These are phyloP conservation scores for Zoysia pacifica DNA, from an alignment of 176 grass and related monocot species.

Conservation along the genomic window DNA sequence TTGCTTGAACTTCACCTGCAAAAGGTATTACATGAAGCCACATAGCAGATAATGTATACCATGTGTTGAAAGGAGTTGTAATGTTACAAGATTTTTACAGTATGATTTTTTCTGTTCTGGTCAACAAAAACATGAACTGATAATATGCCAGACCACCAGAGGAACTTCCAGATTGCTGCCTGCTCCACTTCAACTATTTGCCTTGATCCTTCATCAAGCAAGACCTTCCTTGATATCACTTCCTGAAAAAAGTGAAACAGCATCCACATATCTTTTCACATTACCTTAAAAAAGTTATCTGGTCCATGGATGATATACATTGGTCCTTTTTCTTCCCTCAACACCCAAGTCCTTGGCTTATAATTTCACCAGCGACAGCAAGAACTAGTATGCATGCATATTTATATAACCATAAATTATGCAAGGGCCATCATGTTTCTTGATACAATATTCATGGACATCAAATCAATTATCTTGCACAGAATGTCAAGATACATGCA, in stretches of 20 bases:
- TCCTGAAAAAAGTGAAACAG: constrained; percentile 50
- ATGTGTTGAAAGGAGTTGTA: background rate
- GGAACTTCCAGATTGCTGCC: constrained; percentile 88
- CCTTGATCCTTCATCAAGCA: constrained; percentile 75
- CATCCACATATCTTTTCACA: no score
- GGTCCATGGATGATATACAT: background rate
- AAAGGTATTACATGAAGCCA: constrained; percentile 15
- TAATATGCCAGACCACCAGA: constrained; percentile 93
- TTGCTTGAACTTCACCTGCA: constrained; percentile 81
- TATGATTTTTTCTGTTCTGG: constrained; percentile 81
- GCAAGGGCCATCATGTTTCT: constrained; percentile 17
- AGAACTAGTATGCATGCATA: background rate
- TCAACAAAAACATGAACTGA: constrained; percentile 90
- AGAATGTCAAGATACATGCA: background rate
- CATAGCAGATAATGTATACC: constrained; percentile 12
- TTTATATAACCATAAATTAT: background rate
- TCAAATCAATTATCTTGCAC: background rate
- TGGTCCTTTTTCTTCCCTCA: background rate
- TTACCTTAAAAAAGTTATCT: no score
- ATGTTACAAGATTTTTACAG: constrained; percentile 50
- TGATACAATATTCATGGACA: background rate
- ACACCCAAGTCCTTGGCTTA: background rate
- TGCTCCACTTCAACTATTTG: constrained; percentile 95
- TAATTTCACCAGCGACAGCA: background rate
- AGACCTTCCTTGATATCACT: constrained; percentile 79